These are phyloP conservation scores for Malassezia pachydermatis DNA, from an alignment of 1,284 basidiomycete species.

Conservation along the genomic window DNA sequence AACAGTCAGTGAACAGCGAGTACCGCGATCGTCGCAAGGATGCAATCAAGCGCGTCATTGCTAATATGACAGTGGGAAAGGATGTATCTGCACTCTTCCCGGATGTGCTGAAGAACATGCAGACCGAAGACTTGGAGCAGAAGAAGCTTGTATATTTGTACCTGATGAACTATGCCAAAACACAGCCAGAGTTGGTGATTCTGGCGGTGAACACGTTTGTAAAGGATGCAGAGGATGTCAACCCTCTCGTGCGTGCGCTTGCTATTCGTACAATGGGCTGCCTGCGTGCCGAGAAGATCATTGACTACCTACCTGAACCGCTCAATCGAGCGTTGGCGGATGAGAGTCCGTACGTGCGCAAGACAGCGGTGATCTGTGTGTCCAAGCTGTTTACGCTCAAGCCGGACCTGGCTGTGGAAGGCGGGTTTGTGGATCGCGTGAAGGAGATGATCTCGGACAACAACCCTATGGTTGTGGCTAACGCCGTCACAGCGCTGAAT, in stretches of 20 bases:
- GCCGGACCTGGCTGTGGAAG: conserved; percentile 84
- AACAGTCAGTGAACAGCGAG: conserved; percentile 66
- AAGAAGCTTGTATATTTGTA: conserved; percentile 97
- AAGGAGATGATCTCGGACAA: conserved; percentile 79
- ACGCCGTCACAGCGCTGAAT: conserved; percentile 80
- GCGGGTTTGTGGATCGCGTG: conserved; percentile 80
- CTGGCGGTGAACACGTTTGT: conserved; percentile 98
- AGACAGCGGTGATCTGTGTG: conserved; percentile 52
- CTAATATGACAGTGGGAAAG: conserved; percentile 91
- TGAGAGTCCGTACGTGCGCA: conserved; percentile 89
- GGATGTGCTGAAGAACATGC: conserved; percentile 97
- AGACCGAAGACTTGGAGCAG: conserved; percentile 83
- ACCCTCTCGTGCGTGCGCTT: conserved; percentile 87
- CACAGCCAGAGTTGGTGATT: conserved; percentile 93
- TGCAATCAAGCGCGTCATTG: conserved; percentile 75
- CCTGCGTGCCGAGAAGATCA: conserved; percentile 92
- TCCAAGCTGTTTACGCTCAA: conserved; percentile 95
- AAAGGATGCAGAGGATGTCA: conserved; percentile 83
- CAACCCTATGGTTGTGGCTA: conserved; percentile 98
- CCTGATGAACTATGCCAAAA: conserved; percentile 96
- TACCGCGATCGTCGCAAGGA: conserved; percentile 91
- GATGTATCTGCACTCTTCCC: conserved; percentile 85
- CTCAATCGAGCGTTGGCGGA: conserved; percentile 80
- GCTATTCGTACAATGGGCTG: conserved; percentile 97
- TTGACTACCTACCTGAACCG: conserved; percentile 91